Conservation (phyloP, 1,284 basidiomycete species). For the Ceratobasidium sp. region DNA sequence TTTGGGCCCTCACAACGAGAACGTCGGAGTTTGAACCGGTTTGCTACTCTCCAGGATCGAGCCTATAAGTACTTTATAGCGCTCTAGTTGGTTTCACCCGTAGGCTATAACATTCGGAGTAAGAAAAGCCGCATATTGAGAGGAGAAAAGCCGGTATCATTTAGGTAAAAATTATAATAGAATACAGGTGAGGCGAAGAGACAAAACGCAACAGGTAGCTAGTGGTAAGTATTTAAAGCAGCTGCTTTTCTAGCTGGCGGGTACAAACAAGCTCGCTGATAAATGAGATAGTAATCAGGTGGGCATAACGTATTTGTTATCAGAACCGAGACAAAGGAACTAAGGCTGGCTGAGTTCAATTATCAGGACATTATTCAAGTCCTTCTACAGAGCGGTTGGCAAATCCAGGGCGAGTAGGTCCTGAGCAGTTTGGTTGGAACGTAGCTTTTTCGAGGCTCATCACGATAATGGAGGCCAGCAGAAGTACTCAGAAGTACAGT, state of each 20-base stretch:
- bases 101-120: background rate
- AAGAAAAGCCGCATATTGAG: constrained; percentile 1
- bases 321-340: constrained; percentile 23
- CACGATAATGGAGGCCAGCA: too few relatives aligned
- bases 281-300: background rate
- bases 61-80: background rate
- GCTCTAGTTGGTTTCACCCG: constrained; percentile 8
- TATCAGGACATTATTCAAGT: constrained; percentile 5
- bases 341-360: constrained; percentile 20
- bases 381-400: background rate
- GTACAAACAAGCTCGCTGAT: background rate
- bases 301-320: background rate
- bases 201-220: background rate
- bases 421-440: background rate
- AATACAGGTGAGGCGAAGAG: background rate
- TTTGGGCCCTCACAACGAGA: constrained; percentile 22
- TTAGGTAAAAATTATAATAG: constrained; percentile 21
- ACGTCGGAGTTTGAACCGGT: constrained; percentile 23
- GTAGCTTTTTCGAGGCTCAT: background rate
- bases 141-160: background rate
- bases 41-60: constrained; percentile 1
- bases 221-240: background rate
- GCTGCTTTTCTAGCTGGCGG: background rate
- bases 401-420: constrained; percentile 8
- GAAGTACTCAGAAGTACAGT: background rate